Base-by-base conservation (phyloP, 345 rosid species). In the Turritis glabra region DNA sequence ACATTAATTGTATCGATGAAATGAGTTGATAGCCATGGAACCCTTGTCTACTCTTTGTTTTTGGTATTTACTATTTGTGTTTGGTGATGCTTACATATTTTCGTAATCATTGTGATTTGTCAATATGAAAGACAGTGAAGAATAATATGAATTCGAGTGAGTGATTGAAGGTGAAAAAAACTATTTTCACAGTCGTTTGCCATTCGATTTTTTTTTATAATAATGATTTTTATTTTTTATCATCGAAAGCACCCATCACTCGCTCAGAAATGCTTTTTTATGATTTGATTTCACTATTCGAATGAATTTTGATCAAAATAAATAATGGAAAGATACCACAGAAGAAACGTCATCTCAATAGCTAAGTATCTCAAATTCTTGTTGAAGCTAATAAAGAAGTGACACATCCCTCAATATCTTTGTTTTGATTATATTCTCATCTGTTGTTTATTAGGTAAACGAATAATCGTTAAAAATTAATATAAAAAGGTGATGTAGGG, bases 381-480 rank as follows among this genome's bases (percentile, higher is more conserved):
- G 44, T 27, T 51, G 43, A 38, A 40, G 19, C 62, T 72, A 51
- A 38, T 53, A 15, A 64, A 30, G 38, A 64, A 53, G 48, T 53
- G 37, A 41, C 38, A 7, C 46, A 63, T 63, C 17, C 7, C 47
- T 41, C 29, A 33, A 25, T 15, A 7, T 15, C n/a, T 65, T 65
- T 44, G 41, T 5, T 74, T 66, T 56, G 51, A 35, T 74, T 57
- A 8, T 44, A 74, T 60, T 60, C 54, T 58, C 67, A 38, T 19
- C 26, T 68, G 54, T 75, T 68, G 27, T 29, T 50, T 37, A 7
- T 46, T 75, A 67, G 62, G 79, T 75, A 8, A 75, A 50, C 79
- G 61, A 75, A 68, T 75, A 27, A 22, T 51, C 15, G 6, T 25
- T 5, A 0, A 1, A 15, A 7, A 23, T 8, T 5, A 22, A 22